Base-by-base conservation (phyloP, 1,284 basidiomycete species). In the Leccinum subrobustum region DNA sequence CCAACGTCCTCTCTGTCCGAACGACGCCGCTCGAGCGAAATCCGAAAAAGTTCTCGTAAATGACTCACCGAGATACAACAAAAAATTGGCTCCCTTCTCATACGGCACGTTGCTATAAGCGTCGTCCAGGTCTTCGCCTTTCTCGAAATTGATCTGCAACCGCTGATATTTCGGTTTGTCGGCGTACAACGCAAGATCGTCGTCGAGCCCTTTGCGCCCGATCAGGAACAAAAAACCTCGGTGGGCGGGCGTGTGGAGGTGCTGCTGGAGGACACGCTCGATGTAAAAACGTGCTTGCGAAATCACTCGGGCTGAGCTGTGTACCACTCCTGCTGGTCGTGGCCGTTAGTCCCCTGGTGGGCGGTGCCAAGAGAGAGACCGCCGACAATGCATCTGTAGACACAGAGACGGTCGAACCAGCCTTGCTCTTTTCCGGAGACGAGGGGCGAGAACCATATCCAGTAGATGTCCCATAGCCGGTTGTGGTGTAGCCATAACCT, bases 121-220 rank as follows among this genome's bases (percentile, higher is more conserved):
- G 59, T 93, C 91, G 70, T 94, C 92, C n/a, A 87, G 91, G 73
- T 93, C 92, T 72, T 95, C 93, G 2, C 92, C 93, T 23, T 81
- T 78, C 59, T 89, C 84, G 69, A 94, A 96, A n/a, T 87, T 83
- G 62, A 95, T 91, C 11, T 95, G 86, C 16, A 98, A 80, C 14
- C 92, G 82, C 78, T 95, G 94, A 76, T 94, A 96, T 68, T 86
- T 88, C 0, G 90, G 89, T 29, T 68, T 72, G 54, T 83, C 72
- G 54, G 80, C 73, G 70, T 39, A 39, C 2, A 81, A 74, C 66
- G 83, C 80, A 39, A 98, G 78, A 20, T 90, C 88, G 64, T 93
- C 89, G 51, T 83, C 77, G 29, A 98, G 80, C 0, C 83, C 83
- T 67, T 92, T 92, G 51, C 81, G 76, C 23, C 95, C 94, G 64